Percentiles rank a stretch among this genome's conserved stretches.
phyloP scores from a whole-genome alignment of 495 filamentous ascomycete genomes.

The Jackrogersella minutella region DNA sequence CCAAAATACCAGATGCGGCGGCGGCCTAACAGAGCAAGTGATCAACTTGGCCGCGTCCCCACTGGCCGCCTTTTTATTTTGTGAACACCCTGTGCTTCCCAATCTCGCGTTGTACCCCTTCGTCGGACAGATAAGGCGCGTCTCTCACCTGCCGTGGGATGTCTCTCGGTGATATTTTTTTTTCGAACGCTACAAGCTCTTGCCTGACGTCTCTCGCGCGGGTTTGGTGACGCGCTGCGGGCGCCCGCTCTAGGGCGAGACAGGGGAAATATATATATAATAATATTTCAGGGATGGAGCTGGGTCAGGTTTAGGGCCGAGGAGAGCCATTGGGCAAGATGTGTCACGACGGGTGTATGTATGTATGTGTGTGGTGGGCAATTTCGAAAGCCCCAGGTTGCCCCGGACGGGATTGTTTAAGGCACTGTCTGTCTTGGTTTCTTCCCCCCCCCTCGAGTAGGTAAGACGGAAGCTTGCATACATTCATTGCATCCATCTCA shows the following conservation, averaged over 20 bases:
- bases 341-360: slow-evolving; percentile 17
- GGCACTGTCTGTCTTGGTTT: slow-evolving; percentile 5
- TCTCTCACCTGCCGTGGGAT: slow-evolving; percentile 7
- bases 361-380: slow-evolving; percentile 12
- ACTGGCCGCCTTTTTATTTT: slow-evolving; percentile 2
- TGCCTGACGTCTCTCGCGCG: slow-evolving; percentile 1
- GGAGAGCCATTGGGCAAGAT: neutral
- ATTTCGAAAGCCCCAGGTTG: slow-evolving; percentile 8
- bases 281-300: neutral
- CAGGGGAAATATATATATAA: neutral
- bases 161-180: slow-evolving; percentile 34
- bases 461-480: slow-evolving; percentile 35
- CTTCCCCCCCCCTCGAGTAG: neutral
- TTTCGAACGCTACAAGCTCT: neutral
- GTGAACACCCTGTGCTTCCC: slow-evolving; percentile 28
- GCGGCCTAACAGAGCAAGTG: slow-evolving; percentile 25
- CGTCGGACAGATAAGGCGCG: slow-evolving; percentile 24
- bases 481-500: slow-evolving; percentile 18
- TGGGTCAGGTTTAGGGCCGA: slow-evolving; percentile 5
- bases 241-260: slow-evolving; percentile 18
- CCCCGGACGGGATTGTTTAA: slow-evolving; percentile 13
- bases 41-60: slow-evolving; percentile 17
- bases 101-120: neutral
- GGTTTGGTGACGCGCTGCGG: slow-evolving; percentile 19
- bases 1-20: neutral